These are phyloP conservation scores for Malus hybrid DNA, from an alignment of 331 rosid species.

Conservation along the genomic window DNA sequence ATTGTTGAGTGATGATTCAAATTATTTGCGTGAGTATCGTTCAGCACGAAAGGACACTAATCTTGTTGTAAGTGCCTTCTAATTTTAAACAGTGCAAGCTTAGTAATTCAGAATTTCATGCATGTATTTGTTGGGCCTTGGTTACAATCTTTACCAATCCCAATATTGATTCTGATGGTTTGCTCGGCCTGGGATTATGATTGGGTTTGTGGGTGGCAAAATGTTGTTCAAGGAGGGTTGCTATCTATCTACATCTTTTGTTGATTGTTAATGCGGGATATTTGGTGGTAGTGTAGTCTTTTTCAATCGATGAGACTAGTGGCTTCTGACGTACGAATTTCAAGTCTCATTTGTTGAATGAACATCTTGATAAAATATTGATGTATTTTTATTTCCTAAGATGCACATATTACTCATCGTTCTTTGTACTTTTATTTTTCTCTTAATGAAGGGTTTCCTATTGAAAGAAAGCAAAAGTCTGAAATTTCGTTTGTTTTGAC, in stretches of 20 bases:
- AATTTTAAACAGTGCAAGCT: background rate
- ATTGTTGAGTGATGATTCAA: conserved; percentile 60
- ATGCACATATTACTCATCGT: background rate
- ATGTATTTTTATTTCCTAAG: background rate
- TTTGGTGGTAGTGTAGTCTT: background rate
- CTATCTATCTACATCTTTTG: background rate
- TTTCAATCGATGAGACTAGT: background rate
- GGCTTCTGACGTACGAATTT: background rate
- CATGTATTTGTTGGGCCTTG: background rate
- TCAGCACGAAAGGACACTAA: conserved; percentile 71
- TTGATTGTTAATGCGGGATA: background rate
- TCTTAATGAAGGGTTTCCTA: background rate
- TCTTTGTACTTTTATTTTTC: background rate
- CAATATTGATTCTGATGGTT: background rate
- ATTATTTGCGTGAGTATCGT: conserved; percentile 56
- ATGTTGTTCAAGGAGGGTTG: background rate
- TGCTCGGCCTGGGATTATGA: background rate
- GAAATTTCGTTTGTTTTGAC: conserved; percentile 11
- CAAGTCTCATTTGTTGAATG: background rate
- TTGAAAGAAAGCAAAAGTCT: background rate
- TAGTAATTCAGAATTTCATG: background rate
- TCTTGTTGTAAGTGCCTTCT: conserved; percentile 65
- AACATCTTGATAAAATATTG: background rate
- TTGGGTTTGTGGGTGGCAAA: background rate
- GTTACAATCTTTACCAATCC: background rate